Base-by-base conservation (phyloP, 2,329 filamentous ascomycete genomes). In the Cladosporium velox region DNA sequence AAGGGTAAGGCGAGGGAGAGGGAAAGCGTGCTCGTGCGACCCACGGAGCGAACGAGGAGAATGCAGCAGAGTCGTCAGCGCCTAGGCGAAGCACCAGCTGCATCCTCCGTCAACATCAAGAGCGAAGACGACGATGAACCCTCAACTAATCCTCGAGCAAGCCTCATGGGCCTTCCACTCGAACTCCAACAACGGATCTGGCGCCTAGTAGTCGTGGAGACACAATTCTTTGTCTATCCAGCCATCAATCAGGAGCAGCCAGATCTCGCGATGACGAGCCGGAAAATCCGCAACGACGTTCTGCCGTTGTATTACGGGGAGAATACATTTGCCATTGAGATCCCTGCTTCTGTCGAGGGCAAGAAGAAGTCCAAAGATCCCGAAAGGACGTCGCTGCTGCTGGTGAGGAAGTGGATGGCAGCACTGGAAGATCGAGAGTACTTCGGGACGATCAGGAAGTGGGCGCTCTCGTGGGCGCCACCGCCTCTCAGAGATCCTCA, bases 231-330 rank as follows among this genome's bases (percentile, higher is more conserved):
- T 62, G 59, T 73, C 35, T 70, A 67, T 35, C 72, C 72, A 1
- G 67, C 67, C 2, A 60, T 49, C 7, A 28, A 15, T 6, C 65
- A 54, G 0, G 70, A 74, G 35, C 73, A 75, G 62, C 71, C 73
- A 11, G 73, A 73, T 55, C 44, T 74, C 12, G 69, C 70, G 0
- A 71, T 73, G 69, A 69, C 69, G 2, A 66, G 59, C 26, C 66
- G 61, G 14, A 64, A 70, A 38, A 64, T 74, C n/a, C 67, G 74
- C 0, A 47, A 52, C 6, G 72, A 73, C 15, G 71, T 72, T 4
- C 52, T 74, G 59, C 68, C 68, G 5, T 64, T 74, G 26, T 73
- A 68, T 58, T 75, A 75, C 54, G 65, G 64, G 11, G 68, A 71
- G 62, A 74, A 72, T 26, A 68, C 60, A 0, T 74, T 76, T 49